These are phyloP conservation scores for Aspergillus neotritici DNA, from an alignment of 2,329 filamentous ascomycete species.

Conservation along the genomic window DNA sequence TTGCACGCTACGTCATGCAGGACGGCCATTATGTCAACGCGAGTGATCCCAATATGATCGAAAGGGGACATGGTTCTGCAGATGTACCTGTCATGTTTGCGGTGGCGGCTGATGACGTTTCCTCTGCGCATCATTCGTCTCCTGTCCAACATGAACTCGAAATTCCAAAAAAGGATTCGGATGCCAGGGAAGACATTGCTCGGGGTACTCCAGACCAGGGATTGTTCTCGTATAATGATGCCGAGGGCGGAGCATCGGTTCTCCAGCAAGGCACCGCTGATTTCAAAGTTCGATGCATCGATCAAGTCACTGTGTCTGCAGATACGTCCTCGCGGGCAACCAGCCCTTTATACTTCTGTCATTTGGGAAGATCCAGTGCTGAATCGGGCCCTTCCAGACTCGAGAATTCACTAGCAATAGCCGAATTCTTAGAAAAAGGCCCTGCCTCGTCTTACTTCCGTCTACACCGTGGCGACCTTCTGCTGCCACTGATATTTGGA, in stretches of 20 bases:
- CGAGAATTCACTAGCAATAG: slow-evolving; percentile 39
- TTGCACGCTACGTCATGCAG: slow-evolving; percentile 49
- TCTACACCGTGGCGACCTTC: slow-evolving; percentile 50
- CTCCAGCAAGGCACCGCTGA: slow-evolving; percentile 54
- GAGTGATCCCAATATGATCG: slow-evolving; percentile 43
- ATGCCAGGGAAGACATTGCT: slow-evolving; percentile 41
- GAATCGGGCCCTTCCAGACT: slow-evolving; percentile 50
- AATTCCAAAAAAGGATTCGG: slow-evolving; percentile 42
- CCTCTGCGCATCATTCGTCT: slow-evolving; percentile 44
- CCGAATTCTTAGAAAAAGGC: slow-evolving; percentile 40
- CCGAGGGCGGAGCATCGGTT: slow-evolving; percentile 49
- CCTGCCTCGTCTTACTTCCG: slow-evolving; percentile 46
- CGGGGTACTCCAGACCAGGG: slow-evolving; percentile 40
- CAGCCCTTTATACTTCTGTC: slow-evolving; percentile 51
- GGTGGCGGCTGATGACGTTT: slow-evolving; percentile 51
- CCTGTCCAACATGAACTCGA: slow-evolving; percentile 39
- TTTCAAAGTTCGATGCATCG: slow-evolving; percentile 53
- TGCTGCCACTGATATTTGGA: slow-evolving; percentile 48
- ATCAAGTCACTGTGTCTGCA: slow-evolving; percentile 52
- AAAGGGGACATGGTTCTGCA: slow-evolving; percentile 41
- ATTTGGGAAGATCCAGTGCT: slow-evolving; percentile 52
- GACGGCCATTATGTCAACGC: slow-evolving; percentile 54
- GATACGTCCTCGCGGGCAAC: slow-evolving; percentile 44
- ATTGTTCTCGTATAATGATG: slow-evolving; percentile 47
- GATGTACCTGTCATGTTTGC: slow-evolving; percentile 55